Evolutionary conservation across 495 filamentous ascomycete genomes (phyloP).

Genomic region (Neurospora terricola): DNA sequence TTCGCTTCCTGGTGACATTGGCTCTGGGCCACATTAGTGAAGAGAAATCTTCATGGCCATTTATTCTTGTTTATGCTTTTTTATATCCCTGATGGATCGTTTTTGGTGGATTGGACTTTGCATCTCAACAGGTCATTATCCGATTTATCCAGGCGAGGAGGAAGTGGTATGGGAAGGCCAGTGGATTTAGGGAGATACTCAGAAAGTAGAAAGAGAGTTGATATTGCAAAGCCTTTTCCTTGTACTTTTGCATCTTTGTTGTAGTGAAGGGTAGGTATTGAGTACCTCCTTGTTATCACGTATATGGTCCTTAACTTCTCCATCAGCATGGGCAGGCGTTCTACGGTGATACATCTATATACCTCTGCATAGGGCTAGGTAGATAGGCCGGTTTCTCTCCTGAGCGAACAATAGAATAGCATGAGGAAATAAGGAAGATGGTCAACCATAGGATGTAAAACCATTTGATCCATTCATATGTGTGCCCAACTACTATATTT

Average conservation of each 20-base stretch:
- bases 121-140: background rate
- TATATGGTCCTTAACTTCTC: background rate
- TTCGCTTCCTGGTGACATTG: background rate
- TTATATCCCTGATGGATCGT: background rate
- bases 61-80: conserved; percentile 4
- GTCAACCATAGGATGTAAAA: background rate
- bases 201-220: background rate
- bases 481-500: background rate
- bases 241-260: background rate
- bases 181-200: background rate
- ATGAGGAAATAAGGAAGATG: background rate
- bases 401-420: background rate
- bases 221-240: background rate
- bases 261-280: background rate
- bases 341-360: background rate
- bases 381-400: background rate
- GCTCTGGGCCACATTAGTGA: background rate
- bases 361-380: background rate
- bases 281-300: background rate
- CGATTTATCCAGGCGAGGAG: background rate
- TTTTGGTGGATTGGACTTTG: conserved; percentile 1
- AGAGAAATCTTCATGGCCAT: conserved; percentile 5
- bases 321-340: background rate
- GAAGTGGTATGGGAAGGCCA: conserved; percentile 1
- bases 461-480: background rate